These are phyloP conservation scores for Raffaelea ambrosiae DNA, from an alignment of 2,329 filamentous ascomycete genomes.

Conservation along the genomic window DNA sequence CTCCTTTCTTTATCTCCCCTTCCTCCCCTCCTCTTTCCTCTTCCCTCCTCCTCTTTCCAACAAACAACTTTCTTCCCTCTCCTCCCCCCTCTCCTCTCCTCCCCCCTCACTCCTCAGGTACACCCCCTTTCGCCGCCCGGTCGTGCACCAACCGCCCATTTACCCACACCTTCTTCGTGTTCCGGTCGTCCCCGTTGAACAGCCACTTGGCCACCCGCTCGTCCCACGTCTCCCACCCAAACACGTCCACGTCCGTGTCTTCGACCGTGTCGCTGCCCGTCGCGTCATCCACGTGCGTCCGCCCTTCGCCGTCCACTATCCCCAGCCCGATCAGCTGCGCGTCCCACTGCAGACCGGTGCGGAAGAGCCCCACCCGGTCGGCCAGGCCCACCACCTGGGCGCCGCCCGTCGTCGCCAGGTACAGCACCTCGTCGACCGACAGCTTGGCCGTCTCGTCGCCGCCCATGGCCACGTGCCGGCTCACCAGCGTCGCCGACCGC, in stretches of 20 bases:
- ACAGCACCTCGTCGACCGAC: conserved; percentile 77
- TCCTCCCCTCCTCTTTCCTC: too few relatives aligned
- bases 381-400: conserved; percentile 71
- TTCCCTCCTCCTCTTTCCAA: neutral
- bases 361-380: conserved; percentile 68
- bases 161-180: conserved; percentile 85
- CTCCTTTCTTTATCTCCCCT: too few relatives aligned
- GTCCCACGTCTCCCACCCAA: conserved; percentile 85
- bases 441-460: conserved; percentile 52
- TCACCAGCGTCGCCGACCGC: conserved; percentile 71
- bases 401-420: conserved; percentile 80
- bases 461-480: conserved; percentile 58
- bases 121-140: conserved; percentile 15
- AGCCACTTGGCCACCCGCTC: conserved; percentile 90
- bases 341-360: conserved; percentile 83
- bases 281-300: conserved; percentile 16
- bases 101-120: neutral
- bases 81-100: too few relatives aligned
- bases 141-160: conserved; percentile 71
- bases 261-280: conserved; percentile 19
- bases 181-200: conserved; percentile 86
- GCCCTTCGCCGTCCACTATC: conserved; percentile 32
- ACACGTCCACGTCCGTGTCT: conserved; percentile 69
- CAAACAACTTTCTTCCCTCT: neutral
- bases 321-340: conserved; percentile 70